Evolutionary conservation across 805 yeast genomes (phyloP).

Genomic region (Wickerhamiella cacticola): DNA sequence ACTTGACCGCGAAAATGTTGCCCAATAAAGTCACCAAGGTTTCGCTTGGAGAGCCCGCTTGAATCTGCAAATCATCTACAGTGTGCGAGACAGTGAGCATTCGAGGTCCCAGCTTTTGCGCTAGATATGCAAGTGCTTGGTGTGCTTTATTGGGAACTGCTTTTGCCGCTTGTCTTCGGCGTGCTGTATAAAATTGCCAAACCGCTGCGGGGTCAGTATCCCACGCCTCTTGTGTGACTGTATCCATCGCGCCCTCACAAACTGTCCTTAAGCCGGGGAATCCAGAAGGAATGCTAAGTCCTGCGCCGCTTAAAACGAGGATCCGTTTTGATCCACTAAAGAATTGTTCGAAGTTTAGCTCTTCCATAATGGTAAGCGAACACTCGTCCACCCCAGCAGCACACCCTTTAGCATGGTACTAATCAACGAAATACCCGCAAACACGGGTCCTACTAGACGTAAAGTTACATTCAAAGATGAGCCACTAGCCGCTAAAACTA

Average conservation of each 20-base stretch:
- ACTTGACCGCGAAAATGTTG: slow-evolving; percentile 53
- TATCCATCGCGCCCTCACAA: slow-evolving; percentile 71
- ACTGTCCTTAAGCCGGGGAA: slow-evolving; percentile 65
- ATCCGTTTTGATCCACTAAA: slow-evolving; percentile 27
- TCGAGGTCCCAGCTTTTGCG: slow-evolving; percentile 29
- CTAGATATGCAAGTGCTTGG: slow-evolving; percentile 50
- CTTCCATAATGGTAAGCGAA: slow-evolving; percentile 2
- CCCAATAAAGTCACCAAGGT: slow-evolving; percentile 70
- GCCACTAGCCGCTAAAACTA: slow-evolving; percentile 7
- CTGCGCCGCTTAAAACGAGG: slow-evolving; percentile 60
- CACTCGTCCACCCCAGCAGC: no score
- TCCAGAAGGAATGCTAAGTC: slow-evolving; percentile 68
- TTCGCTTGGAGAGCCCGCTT: slow-evolving; percentile 48
- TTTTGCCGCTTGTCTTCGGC: slow-evolving; percentile 50
- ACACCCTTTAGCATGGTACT: neutral
- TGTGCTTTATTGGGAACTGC: slow-evolving; percentile 72
- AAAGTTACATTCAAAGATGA: slow-evolving; percentile 4
- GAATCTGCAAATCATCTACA: slow-evolving; percentile 59
- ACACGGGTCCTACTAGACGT: neutral
- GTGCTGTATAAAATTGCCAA: slow-evolving; percentile 75
- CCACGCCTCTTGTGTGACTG: slow-evolving; percentile 89
- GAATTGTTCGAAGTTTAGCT: slow-evolving; percentile 28
- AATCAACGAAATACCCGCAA: slow-evolving; percentile 1
- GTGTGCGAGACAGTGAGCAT: slow-evolving; percentile 70
- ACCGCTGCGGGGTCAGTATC: slow-evolving; percentile 71